Percentiles rank a stretch among this genome's conserved stretches.
These are phyloP conservation scores for Phytophthora tubulina DNA, from an alignment of 352 stramenopile genomes.

Conservation along the genomic window DNA sequence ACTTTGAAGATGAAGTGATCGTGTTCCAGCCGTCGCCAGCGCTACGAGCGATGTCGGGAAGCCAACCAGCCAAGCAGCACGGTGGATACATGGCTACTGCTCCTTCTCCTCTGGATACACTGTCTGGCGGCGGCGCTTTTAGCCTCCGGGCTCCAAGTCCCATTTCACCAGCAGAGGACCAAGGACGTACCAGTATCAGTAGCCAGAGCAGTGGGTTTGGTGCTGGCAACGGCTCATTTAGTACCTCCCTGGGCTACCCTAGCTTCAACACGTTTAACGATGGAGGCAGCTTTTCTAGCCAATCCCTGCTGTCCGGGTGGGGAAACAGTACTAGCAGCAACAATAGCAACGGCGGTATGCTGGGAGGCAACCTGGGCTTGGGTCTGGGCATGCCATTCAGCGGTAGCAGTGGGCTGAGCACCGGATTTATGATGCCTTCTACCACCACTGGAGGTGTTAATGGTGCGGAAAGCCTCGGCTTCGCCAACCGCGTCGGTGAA, in stretches of 20 bases:
- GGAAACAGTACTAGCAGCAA: constrained; percentile 43
- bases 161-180: constrained; percentile 34
- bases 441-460: constrained; percentile 5
- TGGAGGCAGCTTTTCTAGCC: constrained; percentile 50
- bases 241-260: constrained; percentile 63
- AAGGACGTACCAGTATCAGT: constrained; percentile 20
- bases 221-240: constrained; percentile 46
- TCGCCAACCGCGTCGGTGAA: constrained; percentile 13
- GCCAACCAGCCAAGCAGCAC: constrained; percentile 36
- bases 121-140: constrained; percentile 38
- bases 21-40: constrained; percentile 77
- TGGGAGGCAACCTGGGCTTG: constrained; percentile 23
- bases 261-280: constrained; percentile 75
- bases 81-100: constrained; percentile 13
- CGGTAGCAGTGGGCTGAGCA: constrained; percentile 26
- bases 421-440: constrained; percentile 29
- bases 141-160: constrained; percentile 43
- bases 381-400: constrained; percentile 32
- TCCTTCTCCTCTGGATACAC: constrained; percentile 37
- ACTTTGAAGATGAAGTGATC: constrained; percentile 90
- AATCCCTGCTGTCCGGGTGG: constrained; percentile 61
- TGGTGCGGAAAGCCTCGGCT: constrained; percentile 7
- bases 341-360: constrained; percentile 22
- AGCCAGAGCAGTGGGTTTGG: constrained; percentile 46
- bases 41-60: constrained; percentile 37